Evolutionary conservation across 805 yeast species (phyloP), one percentile per base, ranked within the genome.

Genomic region (Candida michaelii): DNA sequence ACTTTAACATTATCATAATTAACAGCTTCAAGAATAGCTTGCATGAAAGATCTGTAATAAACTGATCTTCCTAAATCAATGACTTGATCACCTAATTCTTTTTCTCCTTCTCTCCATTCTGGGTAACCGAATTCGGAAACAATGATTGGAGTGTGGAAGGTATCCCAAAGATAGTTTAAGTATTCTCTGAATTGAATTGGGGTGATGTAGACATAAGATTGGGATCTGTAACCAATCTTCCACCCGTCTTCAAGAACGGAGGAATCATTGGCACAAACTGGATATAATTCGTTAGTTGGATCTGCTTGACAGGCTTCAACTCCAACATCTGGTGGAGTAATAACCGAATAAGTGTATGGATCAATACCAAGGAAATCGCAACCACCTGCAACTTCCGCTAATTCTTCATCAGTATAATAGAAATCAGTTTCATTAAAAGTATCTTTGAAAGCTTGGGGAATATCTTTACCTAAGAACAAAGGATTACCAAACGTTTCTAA

Each of bases 51-150:
- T 40, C 59, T 48, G 43, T 50, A 61, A 50, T 63, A 65, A 17
- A 52, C 46, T 7, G 65, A 60, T 40, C 70, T 50, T 18, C 45
- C 45, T 24, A 54, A 46, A 46, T 65, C 70, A 39, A 43, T 52
- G 7, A 58, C 39, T 25, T 61, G 65, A 30, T 60, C 62, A 18
- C 41, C 50, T 11, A 51, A 43, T 24, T 41, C 47, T 50, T 56
- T 54, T 25, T 57, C 55, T 13, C 44, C 45, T 50, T 65, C 70
- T 35, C 55, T 45, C 57, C 57, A 58, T 38, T 53, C 62, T 17
- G 66, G 59, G 50, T 60, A 60, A 3, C 70, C 69, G 47, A 58
- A 60, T 46, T 65, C 70, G n/a, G 62, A 49, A 34, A 63, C 55
- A 30, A 60, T 39, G 14, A 58, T 45, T 7, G 65, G 65, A 17